Percentiles rank a stretch among this genome's conserved stretches.
phyloP scores from a whole-genome alignment of 345 rosid genomes.

The Hirschfeldia incana region DNA sequence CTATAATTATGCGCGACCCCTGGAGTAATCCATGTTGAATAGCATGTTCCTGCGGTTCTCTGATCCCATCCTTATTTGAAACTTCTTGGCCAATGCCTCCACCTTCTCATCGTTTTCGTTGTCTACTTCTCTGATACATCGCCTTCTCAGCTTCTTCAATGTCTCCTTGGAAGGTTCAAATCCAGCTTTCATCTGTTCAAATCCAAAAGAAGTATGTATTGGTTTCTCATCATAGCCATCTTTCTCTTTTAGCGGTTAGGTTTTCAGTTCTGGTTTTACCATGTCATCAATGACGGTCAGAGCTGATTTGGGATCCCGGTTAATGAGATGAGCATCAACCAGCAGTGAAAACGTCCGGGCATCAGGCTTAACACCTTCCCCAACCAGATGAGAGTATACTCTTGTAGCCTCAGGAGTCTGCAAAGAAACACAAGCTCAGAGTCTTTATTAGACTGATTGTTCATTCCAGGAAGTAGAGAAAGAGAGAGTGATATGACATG shows the following conservation, averaged over 20 bases:
- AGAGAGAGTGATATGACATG: conserved; percentile 4
- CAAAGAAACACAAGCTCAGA: conserved; percentile 16
- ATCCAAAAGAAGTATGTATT: conserved; percentile 8
- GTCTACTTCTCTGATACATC: conserved; percentile 83
- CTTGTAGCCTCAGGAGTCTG: conserved; percentile 87
- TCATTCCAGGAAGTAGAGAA: no score
- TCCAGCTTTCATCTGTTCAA: conserved; percentile 66
- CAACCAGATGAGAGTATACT: conserved; percentile 76
- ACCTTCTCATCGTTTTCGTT: conserved; percentile 61
- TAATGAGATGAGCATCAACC: conserved; percentile 87
- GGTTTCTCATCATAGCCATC: background rate
- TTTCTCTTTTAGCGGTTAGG: background rate
- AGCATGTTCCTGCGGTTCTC: conserved; percentile 76
- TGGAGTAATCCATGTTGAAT: conserved; percentile 69
- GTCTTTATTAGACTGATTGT: background rate
- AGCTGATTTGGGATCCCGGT: conserved; percentile 82
- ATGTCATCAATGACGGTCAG: conserved; percentile 63
- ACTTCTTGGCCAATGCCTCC: conserved; percentile 55
- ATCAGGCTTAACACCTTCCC: conserved; percentile 84
- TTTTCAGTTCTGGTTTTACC: conserved; percentile 48
- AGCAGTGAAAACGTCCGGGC: conserved; percentile 73
- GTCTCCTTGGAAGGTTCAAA: conserved; percentile 76
- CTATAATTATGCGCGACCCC: conserved; percentile 46
- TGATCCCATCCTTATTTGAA: conserved; percentile 57
- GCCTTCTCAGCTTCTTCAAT: conserved; percentile 76